Conservation (phyloP, 116 monocot genomes). For the Dioscorea cayenensis region DNA sequence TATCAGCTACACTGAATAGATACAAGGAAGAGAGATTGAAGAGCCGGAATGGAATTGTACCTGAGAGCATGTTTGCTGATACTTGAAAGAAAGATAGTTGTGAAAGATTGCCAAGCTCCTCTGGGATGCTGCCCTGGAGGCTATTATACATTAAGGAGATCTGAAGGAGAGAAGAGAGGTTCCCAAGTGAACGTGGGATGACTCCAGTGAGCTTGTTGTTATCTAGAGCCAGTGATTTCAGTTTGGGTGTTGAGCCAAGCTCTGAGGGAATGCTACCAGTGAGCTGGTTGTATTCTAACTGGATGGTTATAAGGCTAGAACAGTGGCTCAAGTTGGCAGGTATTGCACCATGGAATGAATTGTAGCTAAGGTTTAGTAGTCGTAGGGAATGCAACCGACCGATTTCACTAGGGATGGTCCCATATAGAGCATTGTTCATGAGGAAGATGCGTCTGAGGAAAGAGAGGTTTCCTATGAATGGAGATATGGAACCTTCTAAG, state of each 20-base stretch:
- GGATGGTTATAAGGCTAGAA: too few relatives aligned
- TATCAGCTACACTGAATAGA: not conserved
- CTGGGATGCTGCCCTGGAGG: slow-evolving; percentile 31
- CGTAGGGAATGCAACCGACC: too few relatives aligned
- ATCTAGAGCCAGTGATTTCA: not conserved
- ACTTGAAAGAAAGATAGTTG: slow-evolving; percentile 9
- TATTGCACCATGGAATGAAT: too few relatives aligned
- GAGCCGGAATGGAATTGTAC: slow-evolving; percentile 27
- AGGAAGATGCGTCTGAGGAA: not conserved
- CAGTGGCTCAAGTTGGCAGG: too few relatives aligned
- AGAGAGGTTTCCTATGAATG: not conserved
- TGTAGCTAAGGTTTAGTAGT: not conserved
- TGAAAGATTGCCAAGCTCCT: slow-evolving; percentile 11
- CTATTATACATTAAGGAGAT: not conserved
- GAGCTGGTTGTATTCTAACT: not conserved
- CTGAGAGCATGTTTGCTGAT: slow-evolving; percentile 18
- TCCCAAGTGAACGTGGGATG: not conserved
- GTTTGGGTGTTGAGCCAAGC: not conserved
- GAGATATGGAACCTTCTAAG: not conserved
- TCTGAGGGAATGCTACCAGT: not conserved
- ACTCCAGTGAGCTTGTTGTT: not conserved
- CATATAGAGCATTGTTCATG: too few relatives aligned
- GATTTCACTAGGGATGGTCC: too few relatives aligned
- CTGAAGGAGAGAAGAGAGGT: not conserved
- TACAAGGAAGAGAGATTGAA: slow-evolving; percentile 38